Conservation (phyloP, 179 eudicot species). For the Amaranthus tricolor region DNA sequence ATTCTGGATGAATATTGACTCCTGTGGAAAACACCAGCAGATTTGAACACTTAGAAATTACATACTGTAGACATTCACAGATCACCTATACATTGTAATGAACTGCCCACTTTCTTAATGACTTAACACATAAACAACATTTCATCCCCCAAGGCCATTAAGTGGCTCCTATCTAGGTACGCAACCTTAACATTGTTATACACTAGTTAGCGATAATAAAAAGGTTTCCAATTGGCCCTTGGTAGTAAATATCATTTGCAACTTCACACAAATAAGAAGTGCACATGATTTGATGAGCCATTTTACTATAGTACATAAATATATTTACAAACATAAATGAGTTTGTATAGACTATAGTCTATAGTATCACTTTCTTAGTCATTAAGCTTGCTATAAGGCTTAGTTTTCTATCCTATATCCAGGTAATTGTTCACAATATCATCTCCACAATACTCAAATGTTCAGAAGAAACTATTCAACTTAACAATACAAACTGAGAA, state of each 20-base stretch:
- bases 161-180: too few relatives aligned
- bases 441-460: background rate
- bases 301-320: background rate
- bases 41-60: constrained; percentile 9
- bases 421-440: background rate
- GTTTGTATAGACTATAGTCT: background rate
- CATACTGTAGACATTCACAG: background rate
- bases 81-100: constrained; percentile 1
- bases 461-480: background rate
- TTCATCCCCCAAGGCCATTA: too few relatives aligned
- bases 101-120: background rate
- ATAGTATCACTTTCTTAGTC: too few relatives aligned
- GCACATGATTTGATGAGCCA: background rate
- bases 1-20: constrained; percentile 36
- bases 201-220: too few relatives aligned
- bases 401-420: background rate
- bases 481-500: background rate
- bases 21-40: constrained; percentile 32
- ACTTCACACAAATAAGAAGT: too few relatives aligned
- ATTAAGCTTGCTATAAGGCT: too few relatives aligned
- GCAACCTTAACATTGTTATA: too few relatives aligned
- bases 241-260: too few relatives aligned
- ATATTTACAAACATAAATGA: background rate
- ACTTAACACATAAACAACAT: too few relatives aligned
- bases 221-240: too few relatives aligned